These are phyloP conservation scores for Penicillium cosmopolitanum DNA, from an alignment of 495 filamentous ascomycete species.

Conservation along the genomic window DNA sequence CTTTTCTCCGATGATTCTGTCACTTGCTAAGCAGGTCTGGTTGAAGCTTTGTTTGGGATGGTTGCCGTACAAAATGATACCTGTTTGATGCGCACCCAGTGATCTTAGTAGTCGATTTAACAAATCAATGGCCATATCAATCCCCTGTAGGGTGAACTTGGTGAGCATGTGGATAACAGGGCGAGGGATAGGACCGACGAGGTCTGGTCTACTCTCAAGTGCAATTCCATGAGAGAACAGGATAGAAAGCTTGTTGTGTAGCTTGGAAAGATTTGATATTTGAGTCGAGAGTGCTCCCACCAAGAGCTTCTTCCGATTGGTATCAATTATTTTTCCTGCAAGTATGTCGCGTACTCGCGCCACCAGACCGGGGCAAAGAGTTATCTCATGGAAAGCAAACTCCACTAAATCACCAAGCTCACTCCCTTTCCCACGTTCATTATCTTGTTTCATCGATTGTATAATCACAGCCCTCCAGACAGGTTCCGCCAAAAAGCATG, in stretches of 20 bases:
- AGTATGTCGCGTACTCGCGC: conserved; percentile 17
- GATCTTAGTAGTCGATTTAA: not conserved
- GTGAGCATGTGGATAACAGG: conserved; percentile 15
- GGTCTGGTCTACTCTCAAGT: conserved; percentile 10
- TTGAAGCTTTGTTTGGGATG: not conserved
- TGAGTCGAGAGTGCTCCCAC: not conserved
- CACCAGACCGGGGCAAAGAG: conserved; percentile 25
- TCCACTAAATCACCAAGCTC: conserved; percentile 23
- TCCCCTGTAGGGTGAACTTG: conserved; percentile 14
- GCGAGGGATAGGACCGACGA: conserved; percentile 14
- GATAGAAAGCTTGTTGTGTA: not conserved
- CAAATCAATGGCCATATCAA: not conserved
- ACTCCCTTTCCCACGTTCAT: conserved; percentile 17
- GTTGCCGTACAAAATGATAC: not conserved
- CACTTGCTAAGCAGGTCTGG: conserved; percentile 1
- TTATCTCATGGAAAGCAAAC: conserved; percentile 25
- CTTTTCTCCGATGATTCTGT: conserved; percentile 3
- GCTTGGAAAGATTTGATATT: not conserved
- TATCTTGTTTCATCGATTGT: conserved; percentile 19
- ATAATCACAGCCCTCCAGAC: conserved; percentile 31
- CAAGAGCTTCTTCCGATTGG: not conserved
- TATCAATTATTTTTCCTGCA: not conserved
- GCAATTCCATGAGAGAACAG: conserved; percentile 1
- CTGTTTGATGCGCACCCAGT: not conserved
- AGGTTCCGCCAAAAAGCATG: conserved; percentile 31